Evolutionary conservation across 83 land plant species (phyloP).

Genomic region (Diphasiastrum complanatum): DNA sequence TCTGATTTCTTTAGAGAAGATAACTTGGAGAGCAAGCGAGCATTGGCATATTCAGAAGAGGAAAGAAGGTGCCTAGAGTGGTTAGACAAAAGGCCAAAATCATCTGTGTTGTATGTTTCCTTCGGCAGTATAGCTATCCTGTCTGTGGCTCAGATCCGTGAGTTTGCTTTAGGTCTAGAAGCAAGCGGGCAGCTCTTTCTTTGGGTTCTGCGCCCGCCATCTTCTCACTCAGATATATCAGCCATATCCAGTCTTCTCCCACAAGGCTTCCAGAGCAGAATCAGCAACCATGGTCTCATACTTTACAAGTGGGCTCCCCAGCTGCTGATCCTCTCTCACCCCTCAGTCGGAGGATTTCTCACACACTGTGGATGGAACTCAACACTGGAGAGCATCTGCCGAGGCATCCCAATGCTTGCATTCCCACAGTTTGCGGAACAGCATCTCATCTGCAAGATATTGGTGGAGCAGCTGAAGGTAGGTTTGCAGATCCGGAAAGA

Average conservation of each 20-base stretch:
- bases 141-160: slow-evolving; percentile 3
- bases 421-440: slow-evolving; percentile 24
- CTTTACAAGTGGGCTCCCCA: slow-evolving; percentile 21
- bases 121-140: slow-evolving; percentile 17
- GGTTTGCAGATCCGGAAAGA: slow-evolving; percentile 5
- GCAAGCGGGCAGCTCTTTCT: slow-evolving; percentile 19
- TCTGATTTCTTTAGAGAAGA: neutral
- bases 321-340: slow-evolving; percentile 11
- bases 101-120: slow-evolving; percentile 19
- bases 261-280: slow-evolving; percentile 11
- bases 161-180: slow-evolving; percentile 22
- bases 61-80: slow-evolving; percentile 13
- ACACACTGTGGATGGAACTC: slow-evolving; percentile 30
- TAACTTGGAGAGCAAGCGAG: neutral
- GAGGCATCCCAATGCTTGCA: slow-evolving; percentile 20
- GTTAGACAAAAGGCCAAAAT: slow-evolving; percentile 16
- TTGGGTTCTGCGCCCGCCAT: slow-evolving; percentile 11
- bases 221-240: neutral
- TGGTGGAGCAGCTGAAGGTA: slow-evolving; percentile 16
- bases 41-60: neutral
- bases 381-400: slow-evolving; percentile 17
- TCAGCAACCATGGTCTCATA: slow-evolving; percentile 11
- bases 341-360: slow-evolving; percentile 13
- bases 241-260: slow-evolving; percentile 5
- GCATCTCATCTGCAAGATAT: slow-evolving; percentile 16